phyloP scores from a whole-genome alignment of 2,329 filamentous ascomycete genomes.

The Ploettnerulaceae sp. region DNA sequence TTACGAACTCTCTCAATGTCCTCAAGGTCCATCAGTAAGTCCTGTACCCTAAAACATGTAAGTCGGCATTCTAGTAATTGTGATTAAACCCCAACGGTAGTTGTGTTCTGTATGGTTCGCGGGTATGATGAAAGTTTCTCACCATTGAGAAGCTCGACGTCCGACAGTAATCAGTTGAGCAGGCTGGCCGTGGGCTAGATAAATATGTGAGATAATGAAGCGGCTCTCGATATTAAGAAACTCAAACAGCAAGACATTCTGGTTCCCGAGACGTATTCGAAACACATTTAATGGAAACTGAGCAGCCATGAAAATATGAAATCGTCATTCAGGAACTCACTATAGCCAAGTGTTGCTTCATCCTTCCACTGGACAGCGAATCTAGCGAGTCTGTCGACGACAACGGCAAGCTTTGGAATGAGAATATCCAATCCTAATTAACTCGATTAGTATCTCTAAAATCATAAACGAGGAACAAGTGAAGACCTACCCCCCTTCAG shows the following conservation, averaged over 20 bases:
- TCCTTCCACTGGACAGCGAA: slow-evolving; percentile 73
- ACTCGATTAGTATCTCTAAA: not conserved
- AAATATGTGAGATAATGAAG: not conserved
- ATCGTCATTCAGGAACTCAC: not conserved
- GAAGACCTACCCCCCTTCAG: slow-evolving; percentile 40
- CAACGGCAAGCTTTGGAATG: slow-evolving; percentile 70
- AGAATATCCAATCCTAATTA: slow-evolving; percentile 64
- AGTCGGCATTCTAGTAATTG: not conserved
- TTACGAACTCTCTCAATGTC: slow-evolving; percentile 65
- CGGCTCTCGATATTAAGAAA: not conserved
- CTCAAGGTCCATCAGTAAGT: slow-evolving; percentile 69
- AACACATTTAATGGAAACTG: not conserved
- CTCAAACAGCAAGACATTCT: too few relatives aligned
- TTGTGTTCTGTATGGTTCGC: not conserved
- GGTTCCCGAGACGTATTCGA: not conserved
- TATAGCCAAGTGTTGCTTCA: slow-evolving; percentile 66
- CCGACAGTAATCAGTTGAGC: slow-evolving; percentile 34
- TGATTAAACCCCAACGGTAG: not conserved
- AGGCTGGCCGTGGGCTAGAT: slow-evolving; percentile 17
- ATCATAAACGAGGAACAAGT: not conserved
- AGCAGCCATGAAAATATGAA: not conserved
- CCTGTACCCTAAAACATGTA: slow-evolving; percentile 47
- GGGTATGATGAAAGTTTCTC: not conserved
- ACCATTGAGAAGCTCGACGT: slow-evolving; percentile 58
- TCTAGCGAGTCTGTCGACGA: slow-evolving; percentile 66